Evolutionary conservation across 2,329 filamentous ascomycete genomes (phyloP).

Genomic region (Teratosphaeriaceae sp.): DNA sequence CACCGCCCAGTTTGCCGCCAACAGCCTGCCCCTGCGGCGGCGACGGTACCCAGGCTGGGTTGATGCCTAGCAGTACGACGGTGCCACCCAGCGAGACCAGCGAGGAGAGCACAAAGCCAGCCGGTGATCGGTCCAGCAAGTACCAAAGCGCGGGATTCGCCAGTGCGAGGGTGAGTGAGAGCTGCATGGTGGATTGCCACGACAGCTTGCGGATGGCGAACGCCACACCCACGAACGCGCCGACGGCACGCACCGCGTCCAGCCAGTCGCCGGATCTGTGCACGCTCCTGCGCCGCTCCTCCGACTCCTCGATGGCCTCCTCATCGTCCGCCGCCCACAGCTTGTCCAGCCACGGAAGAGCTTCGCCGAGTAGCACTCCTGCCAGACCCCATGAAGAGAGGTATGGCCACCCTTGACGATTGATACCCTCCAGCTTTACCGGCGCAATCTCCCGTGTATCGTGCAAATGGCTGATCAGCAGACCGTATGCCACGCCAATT

Average conservation of each 20-base stretch:
- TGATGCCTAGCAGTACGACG: conserved; percentile 63
- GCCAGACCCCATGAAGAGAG: conserved; percentile 74
- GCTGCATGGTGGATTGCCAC: conserved; percentile 92
- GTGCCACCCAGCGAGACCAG: conserved; percentile 70
- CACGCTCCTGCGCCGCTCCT: conserved; percentile 10
- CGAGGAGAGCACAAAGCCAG: conserved; percentile 74
- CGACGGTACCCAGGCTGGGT: conserved; percentile 69
- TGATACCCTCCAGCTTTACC: conserved; percentile 52
- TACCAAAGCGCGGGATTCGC: conserved; percentile 96
- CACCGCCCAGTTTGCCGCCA: conserved; percentile 6
- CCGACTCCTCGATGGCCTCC: conserved; percentile 14
- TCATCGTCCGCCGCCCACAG: conserved; percentile 56
- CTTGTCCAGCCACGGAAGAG: conserved; percentile 78
- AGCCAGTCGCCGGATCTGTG: conserved; percentile 52
- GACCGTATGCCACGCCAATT: conserved; percentile 76
- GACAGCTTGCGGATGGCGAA: conserved; percentile 82
- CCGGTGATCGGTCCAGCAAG: conserved; percentile 80
- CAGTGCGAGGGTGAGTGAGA: conserved; percentile 80
- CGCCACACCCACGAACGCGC: conserved; percentile 65
- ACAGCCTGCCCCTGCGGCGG: conserved; percentile 45
- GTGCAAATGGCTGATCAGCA: conserved; percentile 73
- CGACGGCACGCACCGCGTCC: conserved; percentile 60
- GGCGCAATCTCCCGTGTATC: conserved; percentile 58
- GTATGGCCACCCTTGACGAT: conserved; percentile 57
- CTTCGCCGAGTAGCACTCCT: conserved; percentile 68